Evolutionary conservation across 1,284 basidiomycete genomes (phyloP).

Genomic region (Apiotrichum gracile): DNA sequence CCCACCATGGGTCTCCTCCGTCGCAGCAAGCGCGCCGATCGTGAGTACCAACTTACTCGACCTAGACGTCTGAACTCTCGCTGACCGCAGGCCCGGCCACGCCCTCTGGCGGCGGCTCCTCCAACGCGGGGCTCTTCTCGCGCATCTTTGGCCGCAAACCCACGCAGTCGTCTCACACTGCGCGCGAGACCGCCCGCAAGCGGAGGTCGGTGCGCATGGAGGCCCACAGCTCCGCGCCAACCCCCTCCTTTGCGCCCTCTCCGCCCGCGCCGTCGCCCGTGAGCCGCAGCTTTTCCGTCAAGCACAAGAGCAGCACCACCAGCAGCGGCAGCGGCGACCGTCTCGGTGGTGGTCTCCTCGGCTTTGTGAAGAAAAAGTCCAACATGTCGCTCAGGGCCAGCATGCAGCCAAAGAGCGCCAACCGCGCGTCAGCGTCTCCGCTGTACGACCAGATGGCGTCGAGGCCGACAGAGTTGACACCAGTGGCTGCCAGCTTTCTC

Average conservation of each 20-base stretch:
- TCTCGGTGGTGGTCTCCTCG: not conserved
- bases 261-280: not conserved
- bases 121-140: not conserved
- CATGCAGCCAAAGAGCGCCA: too few species aligned
- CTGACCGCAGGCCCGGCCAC: not conserved
- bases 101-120: not conserved
- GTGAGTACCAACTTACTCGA: not conserved
- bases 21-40: not conserved
- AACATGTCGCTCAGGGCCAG: not conserved
- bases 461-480: too few species aligned
- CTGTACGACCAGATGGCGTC: not conserved
- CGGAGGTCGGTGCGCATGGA: not conserved
- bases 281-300: too few species aligned
- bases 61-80: not conserved
- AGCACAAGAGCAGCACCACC: not conserved
- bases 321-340: not conserved
- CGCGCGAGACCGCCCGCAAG: not conserved
- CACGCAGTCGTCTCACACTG: not conserved
- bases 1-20: not conserved
- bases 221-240: not conserved
- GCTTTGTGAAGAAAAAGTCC: not conserved
- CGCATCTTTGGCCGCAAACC: not conserved
- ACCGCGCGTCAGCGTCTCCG: not conserved
- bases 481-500: too few species aligned
- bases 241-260: not conserved